These are phyloP conservation scores for Kodamaea plutei DNA, from an alignment of 1,139 yeast genomes.

Conservation along the genomic window DNA sequence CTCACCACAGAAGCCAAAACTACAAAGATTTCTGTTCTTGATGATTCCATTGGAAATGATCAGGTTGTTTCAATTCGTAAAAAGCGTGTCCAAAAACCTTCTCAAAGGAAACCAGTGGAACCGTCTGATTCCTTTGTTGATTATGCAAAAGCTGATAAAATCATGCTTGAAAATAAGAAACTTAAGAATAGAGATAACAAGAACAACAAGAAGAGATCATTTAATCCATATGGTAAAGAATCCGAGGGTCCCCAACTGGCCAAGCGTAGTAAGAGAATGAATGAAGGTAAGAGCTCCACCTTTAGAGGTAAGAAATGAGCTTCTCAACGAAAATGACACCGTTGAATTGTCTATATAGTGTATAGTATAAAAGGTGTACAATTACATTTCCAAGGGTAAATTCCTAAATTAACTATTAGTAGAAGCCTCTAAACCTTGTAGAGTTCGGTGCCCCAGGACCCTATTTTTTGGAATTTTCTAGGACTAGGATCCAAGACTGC, in stretches of 20 bases:
- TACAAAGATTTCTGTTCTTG: conserved; percentile 5
- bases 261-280: conserved; percentile 38
- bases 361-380: too few species aligned
- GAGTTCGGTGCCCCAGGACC: too few species aligned
- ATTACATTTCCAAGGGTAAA: too few species aligned
- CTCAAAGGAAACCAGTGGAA: conserved; percentile 10
- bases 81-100: conserved; percentile 17
- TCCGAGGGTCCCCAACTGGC: conserved; percentile 50
- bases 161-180: conserved; percentile 30
- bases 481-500: too few species aligned
- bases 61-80: conserved; percentile 55
- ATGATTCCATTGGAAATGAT: conserved; percentile 26
- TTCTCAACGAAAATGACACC: too few species aligned
- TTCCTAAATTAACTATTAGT: too few species aligned
- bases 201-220: conserved; percentile 43
- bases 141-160: conserved; percentile 46
- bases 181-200: conserved; percentile 17
- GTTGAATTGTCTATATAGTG: too few species aligned
- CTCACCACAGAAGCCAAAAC: conserved; percentile 4
- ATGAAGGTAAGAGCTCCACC: conserved; percentile 47
- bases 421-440: too few species aligned
- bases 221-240: conserved; percentile 55
- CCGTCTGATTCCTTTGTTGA: conserved; percentile 30
- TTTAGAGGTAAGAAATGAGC: conserved; percentile 25
- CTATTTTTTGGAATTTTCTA: too few species aligned